Percentiles rank a stretch among this genome's conserved stretches.
These are phyloP conservation scores for Allium sativum DNA, from an alignment of 106 monocot genomes.

Conservation along the genomic window DNA sequence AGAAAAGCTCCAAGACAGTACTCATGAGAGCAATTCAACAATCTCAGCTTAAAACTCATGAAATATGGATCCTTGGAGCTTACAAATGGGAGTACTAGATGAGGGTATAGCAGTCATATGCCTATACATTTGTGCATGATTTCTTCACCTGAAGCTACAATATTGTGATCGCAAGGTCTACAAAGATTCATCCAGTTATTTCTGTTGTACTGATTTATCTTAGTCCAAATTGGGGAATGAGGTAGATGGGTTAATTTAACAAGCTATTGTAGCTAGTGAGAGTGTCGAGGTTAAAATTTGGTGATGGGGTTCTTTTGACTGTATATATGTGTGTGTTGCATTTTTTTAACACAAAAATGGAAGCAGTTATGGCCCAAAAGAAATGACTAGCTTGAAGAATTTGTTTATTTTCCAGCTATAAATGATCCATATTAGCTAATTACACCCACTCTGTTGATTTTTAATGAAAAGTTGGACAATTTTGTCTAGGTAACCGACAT, in stretches of 20 bases:
- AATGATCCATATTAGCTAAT: too few species aligned
- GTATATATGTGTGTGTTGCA: too few species aligned
- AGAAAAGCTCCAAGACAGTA: constrained; percentile 68
- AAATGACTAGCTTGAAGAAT: too few species aligned
- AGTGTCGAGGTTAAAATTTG: too few species aligned
- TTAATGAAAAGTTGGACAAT: too few species aligned
- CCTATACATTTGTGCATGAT: background rate
- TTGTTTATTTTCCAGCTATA: too few species aligned
- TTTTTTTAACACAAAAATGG: too few species aligned
- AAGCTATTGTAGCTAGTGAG: too few species aligned
- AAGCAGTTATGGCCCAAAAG: too few species aligned
- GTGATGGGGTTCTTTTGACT: too few species aligned
- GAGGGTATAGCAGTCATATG: background rate
- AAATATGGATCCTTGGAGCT: constrained; percentile 45
- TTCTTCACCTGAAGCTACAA: background rate
- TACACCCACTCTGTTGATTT: too few species aligned
- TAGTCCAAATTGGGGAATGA: background rate
- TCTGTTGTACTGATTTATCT: background rate
- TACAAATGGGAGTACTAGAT: background rate
- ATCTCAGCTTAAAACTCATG: constrained; percentile 48
- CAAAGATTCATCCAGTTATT: background rate
- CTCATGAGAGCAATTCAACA: constrained; percentile 58
- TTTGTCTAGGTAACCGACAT: too few species aligned
- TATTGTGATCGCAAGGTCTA: background rate
- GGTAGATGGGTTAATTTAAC: background rate